phyloP scores from a whole-genome alignment of 768 basidiomycete genomes.

The Boletellus ananiceps region DNA sequence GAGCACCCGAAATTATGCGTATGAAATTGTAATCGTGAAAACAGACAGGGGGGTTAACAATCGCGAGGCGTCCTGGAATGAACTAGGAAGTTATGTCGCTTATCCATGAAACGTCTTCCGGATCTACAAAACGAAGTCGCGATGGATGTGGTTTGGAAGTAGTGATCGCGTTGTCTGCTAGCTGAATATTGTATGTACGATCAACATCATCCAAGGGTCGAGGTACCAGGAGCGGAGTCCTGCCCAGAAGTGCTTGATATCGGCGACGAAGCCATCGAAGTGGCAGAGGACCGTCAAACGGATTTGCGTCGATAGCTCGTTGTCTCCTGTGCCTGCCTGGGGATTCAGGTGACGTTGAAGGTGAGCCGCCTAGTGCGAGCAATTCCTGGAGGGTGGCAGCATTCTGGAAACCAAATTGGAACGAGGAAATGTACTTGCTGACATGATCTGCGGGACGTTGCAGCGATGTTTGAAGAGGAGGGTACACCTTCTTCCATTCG shows the following conservation, averaged over 20 bases:
- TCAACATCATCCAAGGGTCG: conserved; percentile 4
- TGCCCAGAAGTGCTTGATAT: conserved; percentile 56
- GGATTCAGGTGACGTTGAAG: conserved; percentile 21
- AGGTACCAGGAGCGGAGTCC: conserved; percentile 52
- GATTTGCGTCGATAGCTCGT: neutral
- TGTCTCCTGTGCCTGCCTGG: conserved; percentile 29
- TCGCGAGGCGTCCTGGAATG: neutral
- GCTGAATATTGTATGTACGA: conserved; percentile 29
- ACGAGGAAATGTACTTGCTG: conserved; percentile 21
- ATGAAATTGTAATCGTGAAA: neutral
- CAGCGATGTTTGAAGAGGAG: conserved; percentile 53
- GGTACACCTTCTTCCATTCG: conserved; percentile 51
- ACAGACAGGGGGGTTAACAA: conserved; percentile 1
- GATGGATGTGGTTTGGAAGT: conserved; percentile 12
- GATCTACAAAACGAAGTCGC: conserved; percentile 22
- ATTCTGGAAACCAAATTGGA: conserved; percentile 41
- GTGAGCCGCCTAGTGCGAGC: conserved; percentile 39
- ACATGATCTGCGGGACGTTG: conserved; percentile 7
- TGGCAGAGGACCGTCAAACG: conserved; percentile 17
- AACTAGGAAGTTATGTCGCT: conserved; percentile 3
- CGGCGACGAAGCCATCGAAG: conserved; percentile 41
- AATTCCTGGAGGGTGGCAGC: conserved; percentile 42
- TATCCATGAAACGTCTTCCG: conserved; percentile 37
- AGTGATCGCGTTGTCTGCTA: conserved; percentile 30
- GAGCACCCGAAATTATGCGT: neutral